Conservation (phyloP, 192 early-diverging fungal species). For the Linnemannia schmuckeri region DNA sequence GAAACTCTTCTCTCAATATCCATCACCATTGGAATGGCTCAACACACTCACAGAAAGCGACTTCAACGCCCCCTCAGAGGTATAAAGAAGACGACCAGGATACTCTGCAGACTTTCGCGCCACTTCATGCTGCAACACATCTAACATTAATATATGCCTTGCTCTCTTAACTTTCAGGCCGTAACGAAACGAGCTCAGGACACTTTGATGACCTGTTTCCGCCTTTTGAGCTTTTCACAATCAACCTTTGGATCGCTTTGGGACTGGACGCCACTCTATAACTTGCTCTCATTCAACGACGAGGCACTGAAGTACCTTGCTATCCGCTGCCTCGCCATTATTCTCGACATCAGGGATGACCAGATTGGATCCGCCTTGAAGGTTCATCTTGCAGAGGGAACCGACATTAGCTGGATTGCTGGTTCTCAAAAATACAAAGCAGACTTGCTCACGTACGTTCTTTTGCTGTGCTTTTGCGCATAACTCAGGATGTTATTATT, state of each 20-base stretch:
- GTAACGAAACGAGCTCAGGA: constrained; percentile 49
- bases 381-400: constrained; percentile 25
- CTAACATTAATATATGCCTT: background rate
- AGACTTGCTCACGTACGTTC: constrained; percentile 57
- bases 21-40: constrained; percentile 66
- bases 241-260: constrained; percentile 64
- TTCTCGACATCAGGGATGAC: constrained; percentile 64
- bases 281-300: constrained; percentile 58
- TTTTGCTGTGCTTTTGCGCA: background rate
- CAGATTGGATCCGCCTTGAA: constrained; percentile 50
- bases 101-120: background rate
- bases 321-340: constrained; percentile 60
- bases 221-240: constrained; percentile 63
- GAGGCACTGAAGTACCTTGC: constrained; percentile 59
- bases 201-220: constrained; percentile 65
- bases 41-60: constrained; percentile 52
- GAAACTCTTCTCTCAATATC: constrained; percentile 66
- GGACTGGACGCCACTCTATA: constrained; percentile 68
- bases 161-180: constrained; percentile 14
- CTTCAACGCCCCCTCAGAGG: constrained; percentile 23
- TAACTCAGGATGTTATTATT: background rate
- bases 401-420: constrained; percentile 42
- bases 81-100: background rate
- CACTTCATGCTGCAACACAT: background rate
- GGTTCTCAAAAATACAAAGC: constrained; percentile 42